Evolutionary conservation across 164 flowering plant genomes (phyloP).

Genomic region (Kalanchoe fedtschenkoi): DNA sequence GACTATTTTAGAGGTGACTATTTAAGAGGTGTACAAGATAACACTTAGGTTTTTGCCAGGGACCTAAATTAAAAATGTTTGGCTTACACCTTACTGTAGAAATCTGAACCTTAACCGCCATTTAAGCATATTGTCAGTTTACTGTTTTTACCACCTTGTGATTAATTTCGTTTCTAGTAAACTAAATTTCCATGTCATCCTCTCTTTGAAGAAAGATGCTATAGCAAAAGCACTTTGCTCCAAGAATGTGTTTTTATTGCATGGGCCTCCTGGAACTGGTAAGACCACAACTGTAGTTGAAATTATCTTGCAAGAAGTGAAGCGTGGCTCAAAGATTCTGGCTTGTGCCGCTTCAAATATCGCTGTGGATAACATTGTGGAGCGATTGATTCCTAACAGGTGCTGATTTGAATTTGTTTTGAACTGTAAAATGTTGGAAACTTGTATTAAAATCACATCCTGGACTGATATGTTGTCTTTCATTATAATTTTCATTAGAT

Average conservation of each 20-base stretch:
- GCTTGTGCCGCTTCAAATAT: slow-evolving; percentile 99
- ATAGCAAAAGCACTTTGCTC: slow-evolving; percentile 79
- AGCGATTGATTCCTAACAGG: slow-evolving; percentile 88
- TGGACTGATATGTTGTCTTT: background rate
- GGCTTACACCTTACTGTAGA: no score
- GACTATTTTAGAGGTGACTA: no score
- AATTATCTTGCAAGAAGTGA: slow-evolving; percentile 94
- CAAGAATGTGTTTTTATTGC: slow-evolving; percentile 80
- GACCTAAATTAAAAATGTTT: no score
- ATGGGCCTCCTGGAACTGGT: slow-evolving; percentile 99
- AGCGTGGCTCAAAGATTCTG: slow-evolving; percentile 94
- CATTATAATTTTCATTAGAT: background rate
- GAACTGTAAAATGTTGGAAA: background rate
- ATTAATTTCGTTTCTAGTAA: background rate
- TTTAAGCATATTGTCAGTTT: no score
- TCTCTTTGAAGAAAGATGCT: slow-evolving; percentile 63
- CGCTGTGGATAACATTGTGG: slow-evolving; percentile 99
- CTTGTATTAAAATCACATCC: background rate
- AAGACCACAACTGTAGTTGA: slow-evolving; percentile 97
- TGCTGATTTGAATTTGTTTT: slow-evolving; percentile 14
- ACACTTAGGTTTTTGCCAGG: no score
- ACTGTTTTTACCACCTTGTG: no score
- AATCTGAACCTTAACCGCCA: no score
- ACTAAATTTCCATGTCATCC: background rate
- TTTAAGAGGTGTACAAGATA: no score